These are phyloP conservation scores for Acer yangbiense DNA, from an alignment of 345 rosid species.

Conservation along the genomic window DNA sequence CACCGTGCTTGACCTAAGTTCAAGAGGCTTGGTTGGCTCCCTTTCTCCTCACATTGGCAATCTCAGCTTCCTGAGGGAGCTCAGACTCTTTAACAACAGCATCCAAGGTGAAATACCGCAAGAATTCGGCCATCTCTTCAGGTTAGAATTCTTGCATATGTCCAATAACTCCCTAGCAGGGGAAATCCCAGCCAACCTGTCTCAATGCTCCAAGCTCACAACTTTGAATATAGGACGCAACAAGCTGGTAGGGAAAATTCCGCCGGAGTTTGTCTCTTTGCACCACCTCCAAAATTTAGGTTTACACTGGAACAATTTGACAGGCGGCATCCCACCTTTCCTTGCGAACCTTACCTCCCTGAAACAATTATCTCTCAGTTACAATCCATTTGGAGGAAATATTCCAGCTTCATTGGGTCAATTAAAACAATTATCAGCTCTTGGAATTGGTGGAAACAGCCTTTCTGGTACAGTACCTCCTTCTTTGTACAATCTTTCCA, in stretches of 20 bases:
- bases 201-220: constrained; percentile 10
- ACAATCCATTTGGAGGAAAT: constrained; percentile 15
- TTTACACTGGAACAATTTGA: constrained; percentile 5
- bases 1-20: constrained; percentile 14
- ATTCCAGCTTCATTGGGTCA: constrained; percentile 20
- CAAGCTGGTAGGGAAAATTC: constrained; percentile 17
- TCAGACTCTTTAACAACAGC: constrained; percentile 20
- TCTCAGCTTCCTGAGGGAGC: constrained; percentile 18
- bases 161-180: constrained; percentile 14
- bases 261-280: constrained; percentile 12
- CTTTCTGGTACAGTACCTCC: constrained; percentile 27
- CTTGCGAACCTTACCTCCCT: constrained; percentile 30
- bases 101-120: constrained; percentile 19
- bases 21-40: constrained; percentile 12
- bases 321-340: constrained; percentile 16
- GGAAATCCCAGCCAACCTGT: constrained; percentile 15
- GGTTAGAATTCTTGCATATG: constrained; percentile 2
- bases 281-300: neutral
- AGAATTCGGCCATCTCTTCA: constrained; percentile 6
- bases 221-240: neutral
- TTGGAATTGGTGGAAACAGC: constrained; percentile 16
- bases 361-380: neutral
- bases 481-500: constrained; percentile 23
- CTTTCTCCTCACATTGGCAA: constrained; percentile 22
- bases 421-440: neutral